Conservation (phyloP, 2,329 filamentous ascomycete genomes). For the Talaromyces sp. region DNA sequence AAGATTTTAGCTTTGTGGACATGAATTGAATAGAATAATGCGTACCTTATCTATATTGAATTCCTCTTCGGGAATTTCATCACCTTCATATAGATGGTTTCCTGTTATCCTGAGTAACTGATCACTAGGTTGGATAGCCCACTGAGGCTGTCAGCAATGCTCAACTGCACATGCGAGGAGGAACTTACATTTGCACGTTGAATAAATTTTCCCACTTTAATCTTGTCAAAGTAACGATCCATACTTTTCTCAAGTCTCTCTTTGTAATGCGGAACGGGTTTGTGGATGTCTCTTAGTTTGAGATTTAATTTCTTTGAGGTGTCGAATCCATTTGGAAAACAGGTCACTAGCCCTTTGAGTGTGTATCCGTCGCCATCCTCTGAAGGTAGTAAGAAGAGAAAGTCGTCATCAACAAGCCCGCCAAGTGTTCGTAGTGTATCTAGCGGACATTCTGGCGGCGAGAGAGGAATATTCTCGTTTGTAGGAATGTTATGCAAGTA, state of each 20-base stretch:
- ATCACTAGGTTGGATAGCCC: slow-evolving; percentile 14
- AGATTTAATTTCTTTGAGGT: slow-evolving; percentile 17
- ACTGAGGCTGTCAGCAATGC: slow-evolving; percentile 2
- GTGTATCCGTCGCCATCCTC: slow-evolving; percentile 15
- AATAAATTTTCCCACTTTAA: slow-evolving; percentile 27
- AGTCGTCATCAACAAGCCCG: slow-evolving; percentile 14
- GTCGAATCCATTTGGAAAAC: slow-evolving; percentile 24
- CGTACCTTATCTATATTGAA: slow-evolving; percentile 7
- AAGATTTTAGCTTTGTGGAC: background rate
- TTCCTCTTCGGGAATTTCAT: slow-evolving; percentile 13
- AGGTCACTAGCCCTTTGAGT: slow-evolving; percentile 18
- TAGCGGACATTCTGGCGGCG: background rate
- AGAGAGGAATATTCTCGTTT: slow-evolving; percentile 4
- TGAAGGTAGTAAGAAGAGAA: slow-evolving; percentile 13
- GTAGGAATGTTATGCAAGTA: slow-evolving; percentile 6
- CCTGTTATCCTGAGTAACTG: slow-evolving; percentile 15
- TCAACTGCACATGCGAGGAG: background rate
- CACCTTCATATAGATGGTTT: slow-evolving; percentile 23
- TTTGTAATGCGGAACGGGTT: slow-evolving; percentile 29
- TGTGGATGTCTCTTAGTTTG: slow-evolving; percentile 21
- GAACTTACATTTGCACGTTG: slow-evolving; percentile 21
- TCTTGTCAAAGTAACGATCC: slow-evolving; percentile 32
- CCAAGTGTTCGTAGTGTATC: slow-evolving; percentile 10
- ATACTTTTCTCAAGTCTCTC: slow-evolving; percentile 34
- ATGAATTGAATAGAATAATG: background rate